Conservation (phyloP, 2,329 filamentous ascomycete species). For the Colletotrichum aenigma region DNA sequence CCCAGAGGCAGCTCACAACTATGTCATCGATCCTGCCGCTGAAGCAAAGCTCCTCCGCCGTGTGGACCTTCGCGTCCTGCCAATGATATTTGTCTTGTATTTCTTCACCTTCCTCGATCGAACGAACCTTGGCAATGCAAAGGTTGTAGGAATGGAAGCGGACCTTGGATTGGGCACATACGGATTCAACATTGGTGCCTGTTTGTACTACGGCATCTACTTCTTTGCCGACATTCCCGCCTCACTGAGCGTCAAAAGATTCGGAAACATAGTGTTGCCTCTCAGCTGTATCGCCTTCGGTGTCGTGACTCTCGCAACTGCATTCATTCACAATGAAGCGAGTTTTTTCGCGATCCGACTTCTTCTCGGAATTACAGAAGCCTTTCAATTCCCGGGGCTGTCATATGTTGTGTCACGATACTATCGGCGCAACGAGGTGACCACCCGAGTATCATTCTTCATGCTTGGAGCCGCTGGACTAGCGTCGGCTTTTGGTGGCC, state of each 20-base stretch:
- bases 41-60: slow-evolving; percentile 23
- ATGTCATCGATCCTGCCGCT: slow-evolving; percentile 20
- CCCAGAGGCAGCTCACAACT: slow-evolving; percentile 19
- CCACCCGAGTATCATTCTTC: slow-evolving; percentile 65
- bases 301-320: slow-evolving; percentile 62
- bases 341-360: slow-evolving; percentile 60
- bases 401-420: slow-evolving; percentile 69
- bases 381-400: slow-evolving; percentile 70
- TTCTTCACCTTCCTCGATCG: slow-evolving; percentile 60
- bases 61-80: slow-evolving; percentile 36
- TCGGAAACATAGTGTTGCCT: slow-evolving; percentile 23
- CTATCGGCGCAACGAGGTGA: slow-evolving; percentile 65
- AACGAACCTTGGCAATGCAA: slow-evolving; percentile 53
- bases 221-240: slow-evolving; percentile 24
- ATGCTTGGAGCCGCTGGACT: slow-evolving; percentile 68
- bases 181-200: slow-evolving; percentile 23
- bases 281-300: slow-evolving; percentile 55
- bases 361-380: slow-evolving; percentile 64
- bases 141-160: slow-evolving; percentile 40
- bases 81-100: slow-evolving; percentile 61
- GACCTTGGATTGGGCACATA: slow-evolving; percentile 45
- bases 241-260: slow-evolving; percentile 23
- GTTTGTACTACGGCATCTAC: slow-evolving; percentile 25
- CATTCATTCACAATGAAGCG: slow-evolving; percentile 58
- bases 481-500: slow-evolving; percentile 70